Conservation (phyloP, 768 basidiomycete genomes). For the Chalciporus sphaerocephalus region DNA sequence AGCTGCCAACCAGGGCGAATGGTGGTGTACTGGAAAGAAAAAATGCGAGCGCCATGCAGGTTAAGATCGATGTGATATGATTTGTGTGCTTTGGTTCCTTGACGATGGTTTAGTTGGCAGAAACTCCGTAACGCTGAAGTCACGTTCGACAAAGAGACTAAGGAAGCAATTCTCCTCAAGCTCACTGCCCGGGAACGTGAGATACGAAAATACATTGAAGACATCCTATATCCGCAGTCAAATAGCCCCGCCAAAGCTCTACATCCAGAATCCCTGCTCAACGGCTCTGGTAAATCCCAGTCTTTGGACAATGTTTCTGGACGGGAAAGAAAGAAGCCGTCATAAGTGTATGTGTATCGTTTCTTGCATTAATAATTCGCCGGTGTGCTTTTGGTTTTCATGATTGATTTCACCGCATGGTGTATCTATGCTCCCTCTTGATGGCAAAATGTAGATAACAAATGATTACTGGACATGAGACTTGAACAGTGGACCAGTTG, state of each 20-base stretch:
- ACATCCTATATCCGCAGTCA: constrained; percentile 53
- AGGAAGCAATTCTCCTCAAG: constrained; percentile 60
- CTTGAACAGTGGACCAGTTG: background rate
- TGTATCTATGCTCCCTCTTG: constrained; percentile 15
- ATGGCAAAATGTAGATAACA: constrained; percentile 1
- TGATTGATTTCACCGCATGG: constrained; percentile 1
- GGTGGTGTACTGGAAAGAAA: constrained; percentile 78
- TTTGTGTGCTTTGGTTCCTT: constrained; percentile 1
- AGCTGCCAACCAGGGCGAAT: constrained; percentile 41
- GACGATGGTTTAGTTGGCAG: constrained; percentile 59
- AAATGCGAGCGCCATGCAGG: constrained; percentile 78
- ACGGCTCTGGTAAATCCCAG: constrained; percentile 45
- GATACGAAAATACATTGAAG: constrained; percentile 73
- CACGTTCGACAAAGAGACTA: constrained; percentile 69
- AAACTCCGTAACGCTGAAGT: constrained; percentile 68
- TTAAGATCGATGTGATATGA: constrained; percentile 35
- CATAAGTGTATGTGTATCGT: constrained; percentile 30
- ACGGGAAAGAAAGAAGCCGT: constrained; percentile 57
- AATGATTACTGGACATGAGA: background rate
- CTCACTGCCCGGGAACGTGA: constrained; percentile 75
- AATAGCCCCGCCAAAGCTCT: constrained; percentile 32
- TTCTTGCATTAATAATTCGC: constrained; percentile 11
- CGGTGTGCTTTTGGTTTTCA: constrained; percentile 16
- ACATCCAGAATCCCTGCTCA: constrained; percentile 37
- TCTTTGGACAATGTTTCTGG: constrained; percentile 43